Evolutionary conservation across 192 early-diverging fungal genomes (phyloP), one percentile per base, ranked within the genome.

Genomic region (Gryganskiella cystojenkinii): DNA sequence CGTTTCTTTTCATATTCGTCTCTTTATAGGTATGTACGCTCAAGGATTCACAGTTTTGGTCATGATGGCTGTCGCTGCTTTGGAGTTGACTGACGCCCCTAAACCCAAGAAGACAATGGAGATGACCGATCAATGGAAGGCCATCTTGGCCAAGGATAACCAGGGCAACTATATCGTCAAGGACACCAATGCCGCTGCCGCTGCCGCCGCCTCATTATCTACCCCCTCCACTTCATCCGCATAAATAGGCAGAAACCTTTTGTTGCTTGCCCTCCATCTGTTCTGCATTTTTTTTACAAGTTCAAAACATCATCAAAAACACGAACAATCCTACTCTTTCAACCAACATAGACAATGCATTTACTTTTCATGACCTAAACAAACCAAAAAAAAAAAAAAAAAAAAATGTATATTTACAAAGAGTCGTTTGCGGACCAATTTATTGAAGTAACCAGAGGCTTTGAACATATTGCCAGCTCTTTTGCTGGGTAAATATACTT

Each of bases 161-260:
- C 73, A 76, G 24, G 73, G 73, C 49, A 67, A 76, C 40, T 76
- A 62, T 31, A 68, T 76, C 17, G 52, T 76, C 56, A 76, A 76
- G 73, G 73, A 56, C 30, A 54, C 61, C 4, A 15, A 60, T 25
- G 27, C 61, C 10, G 24, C 45, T 25, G 60, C 70, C 33, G 33
- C 28, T 15, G 57, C 58, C 27, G 61, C 61, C 17, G 61, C 58
- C 24, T 61, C 70, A 45, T 54, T 61, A 44, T 71, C 70, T 40
- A 40, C 37, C 37, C 37, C 19, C 47, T 20, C 47, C 22, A 50
- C 47, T 19, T 13, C 47, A 50, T 20, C 47, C 14, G 22, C 47
- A 7, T 53, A 53, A 28, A 50, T 6, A 50, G 25, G 42, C 42
- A 44, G 15, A 44, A 44, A 44, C n/a, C n/a, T n/a, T n/a, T n/a